phyloP scores from a whole-genome alignment of 257 asterid genomes.

The Leptodermis oblonga region DNA sequence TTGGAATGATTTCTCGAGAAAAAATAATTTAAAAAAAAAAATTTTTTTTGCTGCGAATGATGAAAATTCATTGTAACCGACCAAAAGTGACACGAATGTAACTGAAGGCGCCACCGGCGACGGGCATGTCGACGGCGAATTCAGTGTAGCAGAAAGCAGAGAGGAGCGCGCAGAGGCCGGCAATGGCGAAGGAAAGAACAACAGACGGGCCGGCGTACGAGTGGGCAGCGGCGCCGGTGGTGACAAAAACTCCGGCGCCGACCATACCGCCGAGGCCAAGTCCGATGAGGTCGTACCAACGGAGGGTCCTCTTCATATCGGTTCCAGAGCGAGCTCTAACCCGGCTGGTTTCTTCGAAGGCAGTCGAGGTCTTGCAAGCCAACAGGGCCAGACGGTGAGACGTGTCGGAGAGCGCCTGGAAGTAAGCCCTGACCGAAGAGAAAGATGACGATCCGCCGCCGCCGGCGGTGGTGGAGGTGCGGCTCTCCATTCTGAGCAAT shows the following conservation, averaged over 20 bases:
- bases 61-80: constrained; percentile 7
- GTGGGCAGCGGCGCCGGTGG: constrained; percentile 68
- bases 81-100: constrained; percentile 92
- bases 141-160: constrained; percentile 97
- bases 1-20: background rate
- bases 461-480: constrained; percentile 11
- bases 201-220: constrained; percentile 84
- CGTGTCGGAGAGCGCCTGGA: constrained; percentile 77
- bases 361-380: constrained; percentile 62
- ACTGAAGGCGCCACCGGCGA: constrained; percentile 97
- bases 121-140: constrained; percentile 96
- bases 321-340: constrained; percentile 56
- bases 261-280: constrained; percentile 96
- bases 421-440: constrained; percentile 51
- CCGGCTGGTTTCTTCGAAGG: constrained; percentile 50
- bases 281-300: constrained; percentile 78
- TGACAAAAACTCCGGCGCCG: constrained; percentile 95
- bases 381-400: constrained; percentile 66
- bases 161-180: constrained; percentile 90
- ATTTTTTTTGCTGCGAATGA: too few species aligned
- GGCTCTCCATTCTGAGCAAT: constrained; percentile 24
- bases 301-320: constrained; percentile 60
- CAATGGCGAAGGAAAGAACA: constrained; percentile 84
- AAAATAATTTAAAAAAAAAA: background rate
- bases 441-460: constrained; percentile 39